Percentiles rank a stretch among this genome's conserved stretches.
Evolutionary conservation across 73 alveolate species (phyloP).

Genomic region (Durusdinium trenchii): DNA sequence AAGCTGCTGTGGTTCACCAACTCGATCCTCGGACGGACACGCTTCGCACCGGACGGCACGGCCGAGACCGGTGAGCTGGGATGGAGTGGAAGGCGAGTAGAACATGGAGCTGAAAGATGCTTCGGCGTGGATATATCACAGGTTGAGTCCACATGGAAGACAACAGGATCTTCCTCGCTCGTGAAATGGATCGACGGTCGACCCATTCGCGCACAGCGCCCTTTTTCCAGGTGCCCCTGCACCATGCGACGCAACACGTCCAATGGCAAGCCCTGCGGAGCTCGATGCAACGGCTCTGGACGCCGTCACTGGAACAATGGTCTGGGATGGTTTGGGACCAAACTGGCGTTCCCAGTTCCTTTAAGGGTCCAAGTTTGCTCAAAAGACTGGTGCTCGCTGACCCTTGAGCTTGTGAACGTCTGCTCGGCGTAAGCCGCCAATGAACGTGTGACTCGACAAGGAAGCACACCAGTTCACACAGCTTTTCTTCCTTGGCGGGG

Average conservation of each 20-base stretch:
- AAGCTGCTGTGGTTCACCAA: conserved; percentile 62
- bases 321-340: not conserved
- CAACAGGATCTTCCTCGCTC: not conserved
- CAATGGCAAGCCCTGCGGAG: conserved; percentile 46
- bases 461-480: too few relatives aligned
- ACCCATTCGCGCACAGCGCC: too few relatives aligned
- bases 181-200: not conserved
- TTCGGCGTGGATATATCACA: too few relatives aligned
- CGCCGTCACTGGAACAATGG: not conserved
- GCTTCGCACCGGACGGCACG: not conserved
- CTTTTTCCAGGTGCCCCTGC: not conserved
- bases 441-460: too few relatives aligned
- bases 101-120: not conserved
- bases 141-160: too few relatives aligned
- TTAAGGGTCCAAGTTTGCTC: too few relatives aligned
- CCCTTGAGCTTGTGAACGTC: too few relatives aligned
- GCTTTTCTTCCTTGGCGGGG: too few relatives aligned
- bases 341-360: too few relatives aligned
- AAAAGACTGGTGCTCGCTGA: too few relatives aligned
- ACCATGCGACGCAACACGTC: conserved; percentile 84
- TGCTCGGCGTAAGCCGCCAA: too few relatives aligned
- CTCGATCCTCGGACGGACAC: conserved; percentile 29
- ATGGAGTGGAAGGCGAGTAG: not conserved
- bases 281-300: not conserved
- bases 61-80: not conserved